These are phyloP conservation scores for Pichia thaimueangensis DNA, from an alignment of 805 yeast species.

Conservation along the genomic window DNA sequence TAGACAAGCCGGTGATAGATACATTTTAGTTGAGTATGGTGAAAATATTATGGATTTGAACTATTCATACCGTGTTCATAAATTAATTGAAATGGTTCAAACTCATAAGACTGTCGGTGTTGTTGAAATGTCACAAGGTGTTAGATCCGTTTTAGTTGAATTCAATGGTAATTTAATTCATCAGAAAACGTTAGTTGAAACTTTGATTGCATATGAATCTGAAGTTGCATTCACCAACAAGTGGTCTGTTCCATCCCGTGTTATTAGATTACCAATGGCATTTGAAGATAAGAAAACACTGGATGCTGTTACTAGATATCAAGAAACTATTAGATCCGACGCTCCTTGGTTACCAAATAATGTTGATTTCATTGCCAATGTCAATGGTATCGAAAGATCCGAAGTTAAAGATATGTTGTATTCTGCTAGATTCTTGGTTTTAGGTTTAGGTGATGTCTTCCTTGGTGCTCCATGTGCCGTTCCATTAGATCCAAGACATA, in stretches of 20 bases:
- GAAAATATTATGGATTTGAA: constrained; percentile 81
- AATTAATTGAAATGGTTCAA: constrained; percentile 67
- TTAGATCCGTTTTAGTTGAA: constrained; percentile 87
- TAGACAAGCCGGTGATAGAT: constrained; percentile 97
- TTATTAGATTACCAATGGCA: constrained; percentile 88
- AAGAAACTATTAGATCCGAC: constrained; percentile 83
- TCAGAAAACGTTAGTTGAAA: constrained; percentile 56
- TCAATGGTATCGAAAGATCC: constrained; percentile 71
- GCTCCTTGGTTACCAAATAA: constrained; percentile 99
- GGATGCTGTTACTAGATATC: constrained; percentile 84
- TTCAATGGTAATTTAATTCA: constrained; percentile 57
- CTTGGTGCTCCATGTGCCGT: constrained; percentile 98
- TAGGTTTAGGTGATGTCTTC: constrained; percentile 96
- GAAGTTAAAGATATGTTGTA: constrained; percentile 81
- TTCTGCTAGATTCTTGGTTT: constrained; percentile 82
- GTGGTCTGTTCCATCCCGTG: constrained; percentile 83
- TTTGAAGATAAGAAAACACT: constrained; percentile 88
- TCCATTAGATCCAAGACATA: constrained; percentile 94
- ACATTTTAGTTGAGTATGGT: constrained; percentile 88
- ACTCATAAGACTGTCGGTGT: constrained; percentile 67
- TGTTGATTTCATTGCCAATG: constrained; percentile 88
- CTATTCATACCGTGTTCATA: constrained; percentile 76
- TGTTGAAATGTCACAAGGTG: constrained; percentile 96
- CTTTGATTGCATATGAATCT: constrained; percentile 67
- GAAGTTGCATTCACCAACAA: constrained; percentile 66